Evolutionary conservation across 345 rosid species (phyloP).

Genomic region (Citrus australasica): DNA sequence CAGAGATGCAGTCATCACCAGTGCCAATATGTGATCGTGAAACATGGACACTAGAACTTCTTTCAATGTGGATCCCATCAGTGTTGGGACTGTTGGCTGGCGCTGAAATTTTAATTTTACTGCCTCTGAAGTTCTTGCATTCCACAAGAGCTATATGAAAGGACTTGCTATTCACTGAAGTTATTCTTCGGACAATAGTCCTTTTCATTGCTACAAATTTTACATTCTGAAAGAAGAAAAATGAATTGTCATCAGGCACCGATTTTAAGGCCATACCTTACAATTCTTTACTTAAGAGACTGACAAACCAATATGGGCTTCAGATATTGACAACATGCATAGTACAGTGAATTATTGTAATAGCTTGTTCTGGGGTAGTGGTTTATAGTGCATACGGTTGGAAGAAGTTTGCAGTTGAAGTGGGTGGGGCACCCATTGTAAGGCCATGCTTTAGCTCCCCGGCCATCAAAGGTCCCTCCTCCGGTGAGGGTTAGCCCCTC

Average conservation of each 20-base stretch:
- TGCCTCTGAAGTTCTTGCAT: conserved; percentile 50
- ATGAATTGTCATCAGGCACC: background rate
- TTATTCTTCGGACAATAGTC: conserved; percentile 39
- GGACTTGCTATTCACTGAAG: conserved; percentile 60
- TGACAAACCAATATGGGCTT: background rate
- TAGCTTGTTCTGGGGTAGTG: background rate
- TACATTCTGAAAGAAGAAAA: conserved; percentile 33
- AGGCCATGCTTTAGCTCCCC: conserved; percentile 34
- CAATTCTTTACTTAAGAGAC: no score
- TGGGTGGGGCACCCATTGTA: conserved; percentile 21
- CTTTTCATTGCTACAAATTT: conserved; percentile 53
- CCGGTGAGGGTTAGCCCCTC: conserved; percentile 33
- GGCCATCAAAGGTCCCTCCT: conserved; percentile 35
- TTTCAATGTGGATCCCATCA: conserved; percentile 27
- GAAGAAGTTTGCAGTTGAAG: conserved; percentile 30
- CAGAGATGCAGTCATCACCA: conserved; percentile 30
- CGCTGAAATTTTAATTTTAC: conserved; percentile 22
- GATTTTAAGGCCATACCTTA: no score
- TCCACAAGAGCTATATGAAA: conserved; percentile 58
- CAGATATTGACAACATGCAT: background rate
- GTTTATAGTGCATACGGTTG: conserved; percentile 21
- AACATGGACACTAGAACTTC: conserved; percentile 23
- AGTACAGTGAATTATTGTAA: background rate
- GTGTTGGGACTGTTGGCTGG: conserved; percentile 32
- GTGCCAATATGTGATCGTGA: conserved; percentile 22